Evolutionary conservation across 2,329 filamentous ascomycete genomes (phyloP).

Genomic region (Cordyceps militaris): DNA sequence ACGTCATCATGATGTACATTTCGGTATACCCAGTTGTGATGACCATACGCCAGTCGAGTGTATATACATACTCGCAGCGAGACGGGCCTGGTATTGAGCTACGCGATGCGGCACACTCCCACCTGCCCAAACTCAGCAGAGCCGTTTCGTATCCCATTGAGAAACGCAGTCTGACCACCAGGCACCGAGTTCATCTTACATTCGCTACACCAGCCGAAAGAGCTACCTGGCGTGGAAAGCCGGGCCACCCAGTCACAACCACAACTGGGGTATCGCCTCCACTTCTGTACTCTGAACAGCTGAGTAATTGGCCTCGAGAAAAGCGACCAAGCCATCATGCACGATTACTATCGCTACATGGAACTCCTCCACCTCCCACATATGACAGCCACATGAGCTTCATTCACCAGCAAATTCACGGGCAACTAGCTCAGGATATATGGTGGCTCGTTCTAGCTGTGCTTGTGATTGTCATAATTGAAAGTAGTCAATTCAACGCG

Average conservation of each 20-base stretch:
- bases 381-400: conserved; percentile 37
- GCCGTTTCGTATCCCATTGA: not conserved
- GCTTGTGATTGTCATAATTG: conserved; percentile 53
- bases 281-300: too few relatives aligned
- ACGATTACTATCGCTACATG: not conserved
- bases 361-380: not conserved
- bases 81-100: conserved; percentile 23
- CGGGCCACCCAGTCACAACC: not conserved
- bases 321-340: not conserved
- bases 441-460: conserved; percentile 59
- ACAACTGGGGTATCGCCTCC: not conserved
- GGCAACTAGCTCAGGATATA: conserved; percentile 59
- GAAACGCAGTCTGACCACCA: not conserved
- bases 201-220: not conserved
- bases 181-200: not conserved
- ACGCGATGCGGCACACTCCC: not conserved
- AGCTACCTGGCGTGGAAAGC: not conserved
- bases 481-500: conserved; percentile 45
- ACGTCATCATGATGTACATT: conserved; percentile 61
- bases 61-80: conserved; percentile 64
- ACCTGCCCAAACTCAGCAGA: not conserved
- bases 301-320: not conserved
- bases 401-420: conserved; percentile 51
- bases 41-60: conserved; percentile 60
- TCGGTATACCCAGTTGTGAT: conserved; percentile 57